Evolutionary conservation across 805 yeast genomes (phyloP), one percentile per base, ranked within the genome.

Genomic region (Pichia pseudocactophila): DNA sequence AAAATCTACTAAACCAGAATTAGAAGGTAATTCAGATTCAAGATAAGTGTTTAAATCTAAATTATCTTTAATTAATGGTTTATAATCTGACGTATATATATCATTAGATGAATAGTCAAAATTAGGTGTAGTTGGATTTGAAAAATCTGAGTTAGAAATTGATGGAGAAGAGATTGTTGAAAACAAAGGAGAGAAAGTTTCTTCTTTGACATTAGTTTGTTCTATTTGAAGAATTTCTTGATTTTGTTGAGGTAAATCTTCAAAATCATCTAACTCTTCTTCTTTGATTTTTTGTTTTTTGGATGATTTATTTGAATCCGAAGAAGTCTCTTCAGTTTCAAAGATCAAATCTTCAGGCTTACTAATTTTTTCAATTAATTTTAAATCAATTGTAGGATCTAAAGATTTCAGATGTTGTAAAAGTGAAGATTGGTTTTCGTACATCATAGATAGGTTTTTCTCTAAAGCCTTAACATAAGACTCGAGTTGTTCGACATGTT

Each of bases 401-500:
- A 40, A 26, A 31, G 48, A 44, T n/a, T 46, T 42, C 31, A 60
- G 43, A 40, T 43, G 35, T 8, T 49, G 37, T 8, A 53, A 35
- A 42, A 59, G 37, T 9, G 40, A 31, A 2, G 41, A 39, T 41
- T 56, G 55, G 27, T 48, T 41, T 17, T 35, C 19, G 4, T 39
- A 30, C 19, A 55, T 19, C 8, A 40, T 43, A 3, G 31, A 20
- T 35, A 57, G 50, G 32, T 51, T 50, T 5, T 36, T 17, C 47
- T 70, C 77, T 51, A 76, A 62, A 28, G 62, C 57, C 34, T 59
- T 52, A 31, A 73, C 78, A 50, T 74, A 76, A 31, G 68, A 61
- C 63, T 90, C 97, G 51, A 92, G 71, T 48, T 76, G 78, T 63
- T 88, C 96, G 44, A 92, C 82, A 59, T 90, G 95, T 58, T 80